Base-by-base conservation (phyloP, 2,329 filamentous ascomycete species). In the Phoma sp. region DNA sequence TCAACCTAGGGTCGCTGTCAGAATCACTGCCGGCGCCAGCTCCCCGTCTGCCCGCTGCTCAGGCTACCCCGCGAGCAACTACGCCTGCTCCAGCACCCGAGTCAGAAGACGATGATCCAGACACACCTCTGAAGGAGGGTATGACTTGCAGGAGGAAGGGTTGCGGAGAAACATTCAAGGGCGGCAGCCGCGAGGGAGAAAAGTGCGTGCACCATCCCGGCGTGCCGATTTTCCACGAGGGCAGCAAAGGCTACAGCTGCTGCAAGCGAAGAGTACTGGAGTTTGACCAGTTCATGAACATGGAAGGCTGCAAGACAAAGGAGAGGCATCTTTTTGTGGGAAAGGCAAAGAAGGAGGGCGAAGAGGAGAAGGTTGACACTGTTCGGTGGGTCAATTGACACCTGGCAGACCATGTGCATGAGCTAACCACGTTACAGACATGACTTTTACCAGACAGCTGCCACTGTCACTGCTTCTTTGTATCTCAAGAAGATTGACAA, bases 401-500 rank as follows among this genome's bases (percentile, higher is more conserved):
- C 24, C 14, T 9, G 7, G 42, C 18, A 14, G 32, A 7, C 11
- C 11, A 4, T 11, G n/a, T 7, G 11, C 23, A 5, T 35, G 29
- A 30, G 40, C 51, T 54, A 32, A 54, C 35, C 11, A 7, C 9
- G 8, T 22, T 14, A 27, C 67, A 89, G 89, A 57, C 86, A 89
- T 71, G 95, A 99, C 76, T 99, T 93, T 78, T 99, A 99, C 78
- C 95, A 99, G 77, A 98, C 95, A 1, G 81, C 89, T 2, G 84
- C 85, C 10, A 87, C 86, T 11, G 90, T 98, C 52, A 96, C 96
- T 62, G 93, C 90, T 2, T 95, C 90, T 7, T 89, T 97, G 64
- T 99, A 96, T 78, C 83, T 98, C 49, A 99, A 98, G 82, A 98
- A 98, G 80, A 96, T 99, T 67, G 86, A 93, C 78, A 96, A 93